Evolutionary conservation across 1,284 basidiomycete species (phyloP).

Genomic region (Tilletia walkeri): DNA sequence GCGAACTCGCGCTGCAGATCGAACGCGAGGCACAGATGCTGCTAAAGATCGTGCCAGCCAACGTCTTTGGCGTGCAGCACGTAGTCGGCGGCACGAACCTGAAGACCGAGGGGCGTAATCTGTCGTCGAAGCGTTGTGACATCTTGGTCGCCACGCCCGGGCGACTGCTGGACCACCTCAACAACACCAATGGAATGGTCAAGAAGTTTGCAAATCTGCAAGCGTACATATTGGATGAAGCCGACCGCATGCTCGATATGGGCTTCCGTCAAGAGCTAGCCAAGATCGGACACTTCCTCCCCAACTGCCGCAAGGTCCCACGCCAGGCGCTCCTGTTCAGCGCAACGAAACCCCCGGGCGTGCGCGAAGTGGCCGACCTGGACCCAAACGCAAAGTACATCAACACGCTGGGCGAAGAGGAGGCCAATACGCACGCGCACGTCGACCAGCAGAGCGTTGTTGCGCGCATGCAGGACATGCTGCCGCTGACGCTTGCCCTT

Average conservation of each 20-base stretch:
- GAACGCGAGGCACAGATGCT: conserved; percentile 33
- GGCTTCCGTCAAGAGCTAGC: conserved; percentile 48
- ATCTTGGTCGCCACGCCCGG: conserved; percentile 60
- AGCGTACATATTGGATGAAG: conserved; percentile 60
- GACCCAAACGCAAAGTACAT: conserved; percentile 59
- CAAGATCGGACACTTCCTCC: conserved; percentile 54
- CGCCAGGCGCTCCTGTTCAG: conserved; percentile 57
- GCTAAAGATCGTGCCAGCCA: conserved; percentile 32
- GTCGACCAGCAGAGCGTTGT: conserved; percentile 64
- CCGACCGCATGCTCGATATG: conserved; percentile 59
- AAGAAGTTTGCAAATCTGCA: conserved; percentile 48
- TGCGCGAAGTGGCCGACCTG: conserved; percentile 52
- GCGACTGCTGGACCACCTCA: conserved; percentile 56
- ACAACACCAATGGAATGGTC: conserved; percentile 51
- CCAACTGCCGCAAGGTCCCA: conserved; percentile 48
- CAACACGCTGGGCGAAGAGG: conserved; percentile 65
- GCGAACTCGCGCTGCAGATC: conserved; percentile 60
- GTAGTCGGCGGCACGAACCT: conserved; percentile 60
- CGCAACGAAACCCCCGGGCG: conserved; percentile 59
- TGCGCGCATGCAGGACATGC: conserved; percentile 49
- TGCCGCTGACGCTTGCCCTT: conserved; percentile 59
- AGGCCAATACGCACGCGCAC: conserved; percentile 68
- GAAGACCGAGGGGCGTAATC: conserved; percentile 54
- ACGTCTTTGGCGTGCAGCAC: conserved; percentile 53
- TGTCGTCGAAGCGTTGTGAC: conserved; percentile 50